A percentile compares a stretch with the other conserved stretches of the same genome.
phyloP scores from a whole-genome alignment of 345 rosid species.

The Citropsis articulata region DNA sequence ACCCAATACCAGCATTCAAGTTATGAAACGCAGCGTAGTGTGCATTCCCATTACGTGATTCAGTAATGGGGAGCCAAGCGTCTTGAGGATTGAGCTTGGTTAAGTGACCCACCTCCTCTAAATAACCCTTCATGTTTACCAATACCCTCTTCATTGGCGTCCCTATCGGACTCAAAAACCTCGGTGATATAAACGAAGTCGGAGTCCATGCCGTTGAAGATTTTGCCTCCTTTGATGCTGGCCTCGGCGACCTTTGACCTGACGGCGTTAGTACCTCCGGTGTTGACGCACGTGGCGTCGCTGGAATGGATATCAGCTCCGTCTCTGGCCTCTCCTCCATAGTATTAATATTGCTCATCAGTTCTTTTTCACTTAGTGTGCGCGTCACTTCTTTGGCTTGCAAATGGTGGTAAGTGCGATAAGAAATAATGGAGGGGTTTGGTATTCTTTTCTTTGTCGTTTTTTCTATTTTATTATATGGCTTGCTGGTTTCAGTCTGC shows the following conservation, averaged over 20 bases:
- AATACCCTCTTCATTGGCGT: conserved; percentile 98
- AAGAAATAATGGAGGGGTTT: conserved; percentile 17
- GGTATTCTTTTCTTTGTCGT: not conserved
- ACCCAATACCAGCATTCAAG: conserved; percentile 92
- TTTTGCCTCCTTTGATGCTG: conserved; percentile 53
- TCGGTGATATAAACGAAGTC: conserved; percentile 88
- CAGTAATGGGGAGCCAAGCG: conserved; percentile 98
- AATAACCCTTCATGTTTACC: conserved; percentile 86
- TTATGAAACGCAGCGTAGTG: conserved; percentile 98
- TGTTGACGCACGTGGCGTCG: conserved; percentile 88
- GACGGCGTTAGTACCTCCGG: conserved; percentile 95
- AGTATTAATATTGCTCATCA: not conserved
- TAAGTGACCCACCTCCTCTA: conserved; percentile 92
- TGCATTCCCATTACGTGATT: conserved; percentile 97
- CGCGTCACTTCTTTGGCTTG: not conserved
- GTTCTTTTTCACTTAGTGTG: not conserved
- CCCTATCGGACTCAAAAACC: conserved; percentile 93
- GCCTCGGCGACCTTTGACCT: conserved; percentile 95
- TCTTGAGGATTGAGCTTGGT: conserved; percentile 98
- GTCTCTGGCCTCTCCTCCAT: conserved; percentile 99
- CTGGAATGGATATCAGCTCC: conserved; percentile 94
- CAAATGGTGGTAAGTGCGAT: conserved; percentile 1
- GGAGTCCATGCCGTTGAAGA: conserved; percentile 95
- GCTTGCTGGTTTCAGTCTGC: not conserved
- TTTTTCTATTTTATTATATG: not conserved